Evolutionary conservation across 306 rosid genomes (phyloP).

Genomic region (Trifolium pratense): DNA sequence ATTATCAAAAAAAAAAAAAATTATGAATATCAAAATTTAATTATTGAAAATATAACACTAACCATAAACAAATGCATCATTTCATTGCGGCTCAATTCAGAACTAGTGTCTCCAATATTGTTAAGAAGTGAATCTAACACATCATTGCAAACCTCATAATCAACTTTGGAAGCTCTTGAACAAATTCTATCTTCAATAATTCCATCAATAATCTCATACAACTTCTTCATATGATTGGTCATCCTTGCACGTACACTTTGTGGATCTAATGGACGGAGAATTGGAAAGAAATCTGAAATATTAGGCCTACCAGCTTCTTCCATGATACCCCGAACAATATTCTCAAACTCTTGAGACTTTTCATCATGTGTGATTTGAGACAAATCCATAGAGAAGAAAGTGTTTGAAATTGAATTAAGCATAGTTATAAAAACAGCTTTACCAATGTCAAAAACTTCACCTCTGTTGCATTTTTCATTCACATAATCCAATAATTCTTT

Average conservation of each 20-base stretch:
- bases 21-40: no score
- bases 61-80: neutral
- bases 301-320: neutral
- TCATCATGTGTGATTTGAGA: neutral
- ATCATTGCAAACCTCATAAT: neutral
- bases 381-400: slow-evolving; percentile 9
- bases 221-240: neutral
- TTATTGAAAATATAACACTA: neutral
- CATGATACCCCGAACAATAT: neutral
- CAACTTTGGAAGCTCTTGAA: neutral
- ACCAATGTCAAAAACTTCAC: neutral
- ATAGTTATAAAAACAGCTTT: neutral
- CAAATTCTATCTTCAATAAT: neutral
- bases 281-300: slow-evolving; percentile 8
- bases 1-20: no score
- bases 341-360: slow-evolving; percentile 1
- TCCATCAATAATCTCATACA: neutral
- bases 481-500: neutral
- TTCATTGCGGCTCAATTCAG: neutral
- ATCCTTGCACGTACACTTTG: neutral
- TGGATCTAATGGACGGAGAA: neutral
- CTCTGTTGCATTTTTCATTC: neutral
- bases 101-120: neutral
- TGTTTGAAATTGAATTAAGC: slow-evolving; percentile 4
- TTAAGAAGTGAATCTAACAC: slow-evolving; percentile 12